Evolutionary conservation across 495 filamentous ascomycete genomes (phyloP), one percentile per base, ranked within the genome.

Genomic region (Evernia prunastri): DNA sequence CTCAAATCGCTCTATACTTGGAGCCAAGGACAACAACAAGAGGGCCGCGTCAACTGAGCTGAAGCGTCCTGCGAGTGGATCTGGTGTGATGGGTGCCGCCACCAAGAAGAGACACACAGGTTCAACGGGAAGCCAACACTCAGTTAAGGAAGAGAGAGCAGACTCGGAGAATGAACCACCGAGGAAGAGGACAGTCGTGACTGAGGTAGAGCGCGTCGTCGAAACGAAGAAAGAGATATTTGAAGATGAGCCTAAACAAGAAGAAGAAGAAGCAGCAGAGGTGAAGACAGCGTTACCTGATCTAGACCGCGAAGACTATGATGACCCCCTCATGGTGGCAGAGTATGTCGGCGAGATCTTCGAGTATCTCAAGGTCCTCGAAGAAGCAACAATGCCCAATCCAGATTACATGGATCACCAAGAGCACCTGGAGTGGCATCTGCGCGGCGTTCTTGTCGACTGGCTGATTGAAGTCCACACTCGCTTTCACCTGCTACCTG

Each of bases 381-480:
- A 98, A 75, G 77, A 86, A 71, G 79, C 84, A 13, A 93, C 92
- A 4, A 78, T 90, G 69, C 90, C 95, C 49, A 97, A 97, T 75
- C 87, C 92, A 12, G 76, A 92, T 58, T 98, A 98, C 77, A 98
- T 98, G 81, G 83, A 89, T 8, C 88, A 92, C 72, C 94, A 98
- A 72, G 87, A 88, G 31, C 91, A 97, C 66, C 80, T 98, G 4
- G 92, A 96, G 75, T 98, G 94, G 94, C 94, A 96, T 80, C 96
- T 96, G 80, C 90, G 94, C 69, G 94, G 92, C 51, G 96, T 98
- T 66, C 86, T 98, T 60, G 86, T 97, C 63, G 95, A 98, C 80
- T 98, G 94, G 94, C 82, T 98, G 61, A 91, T 98, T 66, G 94
- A 98, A 75, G 94, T 98, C 51, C 94, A 98, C 79, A 95, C 90